phyloP scores from a whole-genome alignment of 805 yeast genomes.

The Geotrichum ghanense region DNA sequence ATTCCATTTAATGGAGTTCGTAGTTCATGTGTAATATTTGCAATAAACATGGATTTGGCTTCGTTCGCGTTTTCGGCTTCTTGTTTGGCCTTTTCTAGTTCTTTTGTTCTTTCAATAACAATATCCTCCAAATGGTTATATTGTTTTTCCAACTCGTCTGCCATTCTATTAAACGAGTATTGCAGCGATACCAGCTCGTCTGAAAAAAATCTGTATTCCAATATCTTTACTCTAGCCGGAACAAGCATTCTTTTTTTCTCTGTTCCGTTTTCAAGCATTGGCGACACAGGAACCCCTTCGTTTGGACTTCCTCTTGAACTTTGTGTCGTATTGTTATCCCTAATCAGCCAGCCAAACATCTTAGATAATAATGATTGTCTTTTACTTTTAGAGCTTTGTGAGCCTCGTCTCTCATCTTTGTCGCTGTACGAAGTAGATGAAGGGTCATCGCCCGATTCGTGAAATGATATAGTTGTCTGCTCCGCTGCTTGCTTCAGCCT shows the following conservation, averaged over 20 bases:
- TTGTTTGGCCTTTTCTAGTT: constrained; percentile 75
- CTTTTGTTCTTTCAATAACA: constrained; percentile 75
- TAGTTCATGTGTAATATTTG: constrained; percentile 86
- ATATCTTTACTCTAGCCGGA: constrained; percentile 16
- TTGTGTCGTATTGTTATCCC: neutral
- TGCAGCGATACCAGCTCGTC: constrained; percentile 81
- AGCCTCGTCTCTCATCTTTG: neutral
- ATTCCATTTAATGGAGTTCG: constrained; percentile 95
- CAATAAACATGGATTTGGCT: constrained; percentile 88
- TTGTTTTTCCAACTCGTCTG: constrained; percentile 74
- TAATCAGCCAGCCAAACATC: neutral
- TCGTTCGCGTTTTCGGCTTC: constrained; percentile 94
- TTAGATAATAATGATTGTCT: neutral
- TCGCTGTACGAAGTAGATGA: neutral
- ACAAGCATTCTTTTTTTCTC: constrained; percentile 12
- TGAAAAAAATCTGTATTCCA: constrained; percentile 24
- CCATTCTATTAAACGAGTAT: constrained; percentile 83
- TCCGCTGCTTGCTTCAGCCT: constrained; percentile 76
- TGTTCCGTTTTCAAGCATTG: neutral
- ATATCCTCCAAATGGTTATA: constrained; percentile 77
- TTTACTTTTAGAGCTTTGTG: neutral
- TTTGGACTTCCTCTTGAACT: neutral
- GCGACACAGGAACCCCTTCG: neutral
- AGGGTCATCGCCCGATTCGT: neutral
- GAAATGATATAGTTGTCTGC: constrained; percentile 27